Percentiles rank a stretch among this genome's conserved stretches.
Evolutionary conservation across 805 yeast species (phyloP).

Genomic region (Kodamaea fukazawae): DNA sequence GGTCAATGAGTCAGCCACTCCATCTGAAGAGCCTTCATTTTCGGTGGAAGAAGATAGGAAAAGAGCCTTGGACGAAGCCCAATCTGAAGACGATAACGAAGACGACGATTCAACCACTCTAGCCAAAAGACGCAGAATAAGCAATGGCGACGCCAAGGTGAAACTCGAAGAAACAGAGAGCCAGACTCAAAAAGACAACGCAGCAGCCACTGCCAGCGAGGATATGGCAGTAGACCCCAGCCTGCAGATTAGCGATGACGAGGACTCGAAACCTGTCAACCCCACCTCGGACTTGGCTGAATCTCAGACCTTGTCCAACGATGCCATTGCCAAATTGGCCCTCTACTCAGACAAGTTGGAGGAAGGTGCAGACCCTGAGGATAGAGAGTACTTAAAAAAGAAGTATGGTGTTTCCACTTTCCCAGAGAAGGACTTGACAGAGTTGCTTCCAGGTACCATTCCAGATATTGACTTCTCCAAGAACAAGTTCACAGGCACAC

Average conservation of each 20-base stretch:
- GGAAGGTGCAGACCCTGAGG: slow-evolving; percentile 60
- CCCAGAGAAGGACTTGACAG: slow-evolving; percentile 74
- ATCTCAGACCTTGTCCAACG: slow-evolving; percentile 64
- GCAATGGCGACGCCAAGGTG: slow-evolving; percentile 1
- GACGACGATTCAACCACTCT: slow-evolving; percentile 9
- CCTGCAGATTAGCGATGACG: slow-evolving; percentile 9
- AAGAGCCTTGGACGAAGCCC: slow-evolving; percentile 5
- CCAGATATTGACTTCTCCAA: slow-evolving; percentile 86
- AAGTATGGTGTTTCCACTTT: slow-evolving; percentile 89
- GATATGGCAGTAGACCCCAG: too few species aligned
- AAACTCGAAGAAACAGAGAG: slow-evolving; percentile 6
- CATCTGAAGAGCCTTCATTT: not conserved
- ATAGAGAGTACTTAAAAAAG: slow-evolving; percentile 67
- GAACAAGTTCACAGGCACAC: slow-evolving; percentile 70
- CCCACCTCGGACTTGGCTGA: slow-evolving; percentile 76
- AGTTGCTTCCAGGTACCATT: slow-evolving; percentile 78
- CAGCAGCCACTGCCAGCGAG: too few species aligned
- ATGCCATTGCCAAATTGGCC: slow-evolving; percentile 60
- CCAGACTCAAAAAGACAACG: slow-evolving; percentile 21
- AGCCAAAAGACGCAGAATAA: slow-evolving; percentile 3
- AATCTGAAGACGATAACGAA: slow-evolving; percentile 6
- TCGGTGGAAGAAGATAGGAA: slow-evolving; percentile 8
- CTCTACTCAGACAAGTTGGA: slow-evolving; percentile 50
- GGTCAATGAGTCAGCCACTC: not conserved
- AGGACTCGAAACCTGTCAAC: slow-evolving; percentile 43